Percentiles rank a stretch among this genome's conserved stretches.
Conservation (phyloP, 2,329 filamentous ascomycete species). For the Colletotrichum euphorbiae region DNA sequence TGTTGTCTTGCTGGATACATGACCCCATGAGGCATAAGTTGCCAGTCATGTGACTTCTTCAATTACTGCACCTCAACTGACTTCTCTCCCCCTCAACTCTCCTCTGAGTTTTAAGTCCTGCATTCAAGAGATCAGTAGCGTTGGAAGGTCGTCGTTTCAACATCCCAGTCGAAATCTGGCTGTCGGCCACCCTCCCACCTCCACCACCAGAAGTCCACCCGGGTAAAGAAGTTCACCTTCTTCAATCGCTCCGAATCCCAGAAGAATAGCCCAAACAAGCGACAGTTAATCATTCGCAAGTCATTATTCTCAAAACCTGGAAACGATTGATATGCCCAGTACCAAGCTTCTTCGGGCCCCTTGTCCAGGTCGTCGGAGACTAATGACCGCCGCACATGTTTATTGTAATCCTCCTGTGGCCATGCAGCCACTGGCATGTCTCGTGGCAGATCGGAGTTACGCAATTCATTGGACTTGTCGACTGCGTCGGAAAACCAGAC, state of each 20-base stretch:
- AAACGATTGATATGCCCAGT: slow-evolving; percentile 33
- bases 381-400: slow-evolving; percentile 15
- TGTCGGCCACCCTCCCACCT: slow-evolving; percentile 35
- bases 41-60: slow-evolving; percentile 15
- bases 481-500: slow-evolving; percentile 33
- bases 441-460: slow-evolving; percentile 8
- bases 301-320: slow-evolving; percentile 22
- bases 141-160: not conserved
- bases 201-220: slow-evolving; percentile 31
- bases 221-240: slow-evolving; percentile 34
- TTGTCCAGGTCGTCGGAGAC: slow-evolving; percentile 20
- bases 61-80: too few species aligned
- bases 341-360: slow-evolving; percentile 36
- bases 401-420: slow-evolving; percentile 15
- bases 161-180: slow-evolving; percentile 33
- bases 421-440: slow-evolving; percentile 1
- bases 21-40: not conserved
- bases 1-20: not conserved
- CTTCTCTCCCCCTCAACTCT: not conserved
- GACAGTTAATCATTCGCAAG: slow-evolving; percentile 31
- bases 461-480: slow-evolving; percentile 19
- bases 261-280: slow-evolving; percentile 34
- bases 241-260: slow-evolving; percentile 31
- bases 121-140: not conserved
- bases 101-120: not conserved